phyloP scores from a whole-genome alignment of 768 basidiomycete species.

The Rhodotorula babjevae region DNA sequence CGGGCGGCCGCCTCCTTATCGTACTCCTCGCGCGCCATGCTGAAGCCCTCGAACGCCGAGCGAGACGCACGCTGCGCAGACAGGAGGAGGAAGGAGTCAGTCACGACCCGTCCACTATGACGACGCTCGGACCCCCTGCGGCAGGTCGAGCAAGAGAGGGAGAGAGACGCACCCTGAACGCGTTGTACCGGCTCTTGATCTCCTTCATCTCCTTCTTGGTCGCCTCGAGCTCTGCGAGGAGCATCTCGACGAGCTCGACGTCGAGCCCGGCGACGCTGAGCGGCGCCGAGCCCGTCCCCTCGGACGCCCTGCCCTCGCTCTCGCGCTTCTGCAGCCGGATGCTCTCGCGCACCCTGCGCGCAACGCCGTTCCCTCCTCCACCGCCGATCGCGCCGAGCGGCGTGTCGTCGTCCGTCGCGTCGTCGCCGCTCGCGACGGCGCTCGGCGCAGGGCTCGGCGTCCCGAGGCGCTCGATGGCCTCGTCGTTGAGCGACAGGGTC shows the following conservation, averaged over 20 bases:
- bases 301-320: conserved; percentile 44
- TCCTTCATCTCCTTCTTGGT: conserved; percentile 59
- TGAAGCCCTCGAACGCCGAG: conserved; percentile 84
- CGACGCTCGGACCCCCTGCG: no score
- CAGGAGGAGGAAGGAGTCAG: no score
- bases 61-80: conserved; percentile 71
- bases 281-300: conserved; percentile 42
- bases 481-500: conserved; percentile 14
- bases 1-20: conserved; percentile 82
- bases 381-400: conserved; percentile 5
- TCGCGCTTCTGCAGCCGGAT: conserved; percentile 60
- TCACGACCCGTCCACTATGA: not conserved
- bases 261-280: conserved; percentile 58
- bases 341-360: conserved; percentile 52
- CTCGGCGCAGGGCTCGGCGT: conserved; percentile 2
- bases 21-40: conserved; percentile 88
- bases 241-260: conserved; percentile 64
- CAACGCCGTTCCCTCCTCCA: conserved; percentile 17
- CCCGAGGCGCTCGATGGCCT: conserved; percentile 15
- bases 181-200: conserved; percentile 73
- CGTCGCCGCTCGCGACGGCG: not conserved
- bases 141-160: not conserved
- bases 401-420: not conserved
- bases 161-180: conserved; percentile 65
- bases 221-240: conserved; percentile 63